Conservation (phyloP, 306 rosid species). For the Cercis canadensis region DNA sequence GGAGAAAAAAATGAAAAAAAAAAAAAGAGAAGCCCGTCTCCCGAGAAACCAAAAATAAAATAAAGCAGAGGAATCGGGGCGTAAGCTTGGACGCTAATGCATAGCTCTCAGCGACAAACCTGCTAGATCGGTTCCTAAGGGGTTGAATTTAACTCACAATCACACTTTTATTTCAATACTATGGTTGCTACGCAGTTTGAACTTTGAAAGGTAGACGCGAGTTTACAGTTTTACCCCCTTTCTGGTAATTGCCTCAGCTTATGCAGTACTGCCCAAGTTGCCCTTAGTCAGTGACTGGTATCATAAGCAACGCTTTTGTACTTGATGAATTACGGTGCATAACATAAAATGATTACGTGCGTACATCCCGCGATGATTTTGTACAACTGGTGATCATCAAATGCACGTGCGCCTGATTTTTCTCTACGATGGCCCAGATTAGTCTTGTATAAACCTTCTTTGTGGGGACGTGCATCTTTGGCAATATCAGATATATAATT, state of each 20-base stretch:
- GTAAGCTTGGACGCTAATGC: constrained; percentile 51
- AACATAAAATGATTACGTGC: constrained; percentile 28
- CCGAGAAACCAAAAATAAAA: constrained; percentile 23
- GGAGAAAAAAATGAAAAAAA: no score
- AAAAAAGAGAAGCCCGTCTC: constrained; percentile 22
- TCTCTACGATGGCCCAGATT: no score
- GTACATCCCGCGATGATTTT: constrained; percentile 39
- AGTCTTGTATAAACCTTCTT: no score
- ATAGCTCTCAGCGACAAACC: constrained; percentile 57
- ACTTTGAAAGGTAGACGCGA: not conserved
- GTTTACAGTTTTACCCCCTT: constrained; percentile 20
- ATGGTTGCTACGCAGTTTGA: not conserved
- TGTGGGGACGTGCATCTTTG: no score
- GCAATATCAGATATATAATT: no score
- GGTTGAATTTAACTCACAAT: constrained; percentile 39
- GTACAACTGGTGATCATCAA: constrained; percentile 29
- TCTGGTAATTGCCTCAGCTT: not conserved
- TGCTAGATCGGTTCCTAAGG: constrained; percentile 55
- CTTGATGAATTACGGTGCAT: not conserved
- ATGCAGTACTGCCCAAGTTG: not conserved
- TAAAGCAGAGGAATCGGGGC: constrained; percentile 45
- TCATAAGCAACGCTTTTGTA: constrained; percentile 26
- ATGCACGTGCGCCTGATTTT: constrained; percentile 34
- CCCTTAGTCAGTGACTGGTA: not conserved
- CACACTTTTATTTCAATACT: constrained; percentile 3